Evolutionary conservation across 441 rosid species (phyloP), one percentile per base, ranked within the genome.

Genomic region (Populus hybrid): DNA sequence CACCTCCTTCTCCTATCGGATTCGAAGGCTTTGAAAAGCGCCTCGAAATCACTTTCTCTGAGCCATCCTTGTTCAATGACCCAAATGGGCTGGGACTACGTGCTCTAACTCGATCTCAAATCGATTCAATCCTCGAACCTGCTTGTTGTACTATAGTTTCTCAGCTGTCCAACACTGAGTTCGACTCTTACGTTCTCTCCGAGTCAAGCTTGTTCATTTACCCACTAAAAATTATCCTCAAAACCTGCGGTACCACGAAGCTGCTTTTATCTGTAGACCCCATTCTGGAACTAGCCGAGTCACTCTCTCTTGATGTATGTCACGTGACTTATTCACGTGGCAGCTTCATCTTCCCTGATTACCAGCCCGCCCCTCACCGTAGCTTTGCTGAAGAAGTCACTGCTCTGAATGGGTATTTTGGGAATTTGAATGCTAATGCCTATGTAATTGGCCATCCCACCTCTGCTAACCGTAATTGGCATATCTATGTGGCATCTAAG

Each of bases 221-320:
- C 82, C 97, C 98, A 7, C 83, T 90, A 10, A 95, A 90, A 79
- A 83, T 92, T 80, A 88, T 93, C 77, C 87, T 95, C 85, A 95
- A 95, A 82, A 93, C 99, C 18, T 95, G 98, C 70, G 97, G 98
- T 63, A 93, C 98, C n/a, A 95, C 98, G 3, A 92, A 89, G 80
- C 90, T 95, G 40, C 97, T 93, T 69, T 87, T 88, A 73, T 90
- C 99, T 54, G 78, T 95, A 80, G 83, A 83, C 54, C 93, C 99
- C 10, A 77, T 95, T 84, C 77, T 90, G 69, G 77, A 72, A 24
- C 87, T 86, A 10, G 93, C 98, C 0, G 81, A 72, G 30, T 74
- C 82, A 21, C 88, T 93, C 40, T 86, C 87, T 77, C 92, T 93
- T 72, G 74, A 84, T 3, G 75, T 30, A 24, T 81, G 86, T 65